Conservation (phyloP, 768 basidiomycete genomes). For the Amanita brunnescens region DNA sequence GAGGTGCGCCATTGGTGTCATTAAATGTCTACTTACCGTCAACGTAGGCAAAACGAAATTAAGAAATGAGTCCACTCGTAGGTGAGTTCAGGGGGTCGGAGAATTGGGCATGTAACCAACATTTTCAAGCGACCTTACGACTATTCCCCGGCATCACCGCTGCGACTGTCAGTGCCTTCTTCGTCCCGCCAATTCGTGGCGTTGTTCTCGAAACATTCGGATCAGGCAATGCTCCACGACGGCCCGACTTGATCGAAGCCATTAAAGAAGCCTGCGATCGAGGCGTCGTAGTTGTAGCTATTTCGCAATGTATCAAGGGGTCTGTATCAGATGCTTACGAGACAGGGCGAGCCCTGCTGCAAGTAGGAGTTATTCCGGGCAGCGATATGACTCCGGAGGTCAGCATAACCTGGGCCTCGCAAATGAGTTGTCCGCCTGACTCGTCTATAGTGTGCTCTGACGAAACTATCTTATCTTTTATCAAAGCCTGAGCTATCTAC, state of each 20-base stretch:
- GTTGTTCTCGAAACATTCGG: conserved; percentile 90
- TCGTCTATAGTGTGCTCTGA: conserved; percentile 66
- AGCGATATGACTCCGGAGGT: conserved; percentile 97
- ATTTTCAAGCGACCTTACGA: conserved; percentile 59
- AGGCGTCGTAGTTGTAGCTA: conserved; percentile 83
- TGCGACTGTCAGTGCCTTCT: conserved; percentile 66
- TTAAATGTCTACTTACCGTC: conserved; percentile 4
- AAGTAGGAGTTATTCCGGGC: conserved; percentile 75
- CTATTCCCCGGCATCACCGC: conserved; percentile 84
- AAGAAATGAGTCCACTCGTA: conserved; percentile 77
- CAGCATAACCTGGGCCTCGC: neutral
- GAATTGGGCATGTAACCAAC: conserved; percentile 1
- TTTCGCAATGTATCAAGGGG: conserved; percentile 85
- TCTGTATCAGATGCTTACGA: conserved; percentile 80
- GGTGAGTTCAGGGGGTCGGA: conserved; percentile 35
- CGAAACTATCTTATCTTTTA: conserved; percentile 85
- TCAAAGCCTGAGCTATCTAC: conserved; percentile 72
- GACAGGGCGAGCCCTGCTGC: conserved; percentile 60
- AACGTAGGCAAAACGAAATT: neutral
- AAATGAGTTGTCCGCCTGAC: neutral
- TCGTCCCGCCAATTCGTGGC: conserved; percentile 65
- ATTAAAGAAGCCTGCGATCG: conserved; percentile 76
- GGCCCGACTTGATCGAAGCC: conserved; percentile 63
- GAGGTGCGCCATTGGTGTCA: conserved; percentile 33
- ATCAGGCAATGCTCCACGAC: conserved; percentile 86